Percentiles rank a stretch among this genome's conserved stretches.
Evolutionary conservation across 129 eudicot species (phyloP).

Genomic region (Tanacetum coccineum): DNA sequence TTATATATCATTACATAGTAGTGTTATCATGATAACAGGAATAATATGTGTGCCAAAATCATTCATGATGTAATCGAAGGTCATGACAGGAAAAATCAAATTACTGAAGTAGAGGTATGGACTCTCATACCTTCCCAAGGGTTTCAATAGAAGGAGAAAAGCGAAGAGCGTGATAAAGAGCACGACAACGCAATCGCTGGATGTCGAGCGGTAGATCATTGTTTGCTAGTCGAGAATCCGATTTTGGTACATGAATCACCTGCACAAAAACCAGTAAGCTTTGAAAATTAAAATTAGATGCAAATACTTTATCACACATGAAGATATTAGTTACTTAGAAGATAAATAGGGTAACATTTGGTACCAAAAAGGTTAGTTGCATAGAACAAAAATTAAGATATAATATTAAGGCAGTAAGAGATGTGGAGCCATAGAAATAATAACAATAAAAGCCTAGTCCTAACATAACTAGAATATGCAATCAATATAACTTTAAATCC

Average conservation of each 20-base stretch:
- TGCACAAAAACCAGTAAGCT: slow-evolving; percentile 30
- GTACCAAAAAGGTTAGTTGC: not conserved
- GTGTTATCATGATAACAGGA: not conserved
- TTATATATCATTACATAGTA: not conserved
- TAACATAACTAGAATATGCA: slow-evolving; percentile 7
- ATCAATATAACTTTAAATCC: not conserved
- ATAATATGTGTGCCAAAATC: not conserved
- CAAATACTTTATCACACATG: not conserved
- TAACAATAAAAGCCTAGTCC: not conserved
- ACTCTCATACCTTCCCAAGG: slow-evolving; percentile 71
- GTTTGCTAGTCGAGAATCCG: slow-evolving; percentile 93
- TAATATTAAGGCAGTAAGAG: not conserved
- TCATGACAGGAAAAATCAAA: slow-evolving; percentile 18
- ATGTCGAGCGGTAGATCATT: slow-evolving; percentile 92
- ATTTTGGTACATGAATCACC: slow-evolving; percentile 93
- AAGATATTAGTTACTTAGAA: slow-evolving; percentile 3
- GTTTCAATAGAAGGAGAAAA: slow-evolving; percentile 80
- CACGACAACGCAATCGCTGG: slow-evolving; percentile 91
- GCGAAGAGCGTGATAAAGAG: slow-evolving; percentile 74
- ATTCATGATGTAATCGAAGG: not conserved
- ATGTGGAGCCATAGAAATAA: not conserved
- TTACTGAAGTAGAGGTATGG: slow-evolving; percentile 12
- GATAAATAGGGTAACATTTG: not conserved
- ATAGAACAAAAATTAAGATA: not conserved
- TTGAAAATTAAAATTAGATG: not conserved